A percentile compares a stretch with the other conserved stretches of the same genome.
phyloP scores from a whole-genome alignment of 352 stramenopile genomes.

The Plasmopara halstedii region DNA sequence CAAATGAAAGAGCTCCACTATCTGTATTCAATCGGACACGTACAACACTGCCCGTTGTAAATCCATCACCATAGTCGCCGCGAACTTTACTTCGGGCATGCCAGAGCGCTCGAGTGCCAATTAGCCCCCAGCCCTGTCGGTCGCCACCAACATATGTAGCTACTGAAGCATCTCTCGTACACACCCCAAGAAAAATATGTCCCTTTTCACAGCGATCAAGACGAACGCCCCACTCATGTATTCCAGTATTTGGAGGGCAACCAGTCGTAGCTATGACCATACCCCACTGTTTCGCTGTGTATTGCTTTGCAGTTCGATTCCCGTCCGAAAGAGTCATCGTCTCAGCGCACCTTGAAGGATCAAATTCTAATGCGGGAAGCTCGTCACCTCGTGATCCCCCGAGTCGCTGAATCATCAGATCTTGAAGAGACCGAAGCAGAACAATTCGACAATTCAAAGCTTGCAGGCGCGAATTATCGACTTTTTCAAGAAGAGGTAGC shows the following conservation, averaged over 20 bases:
- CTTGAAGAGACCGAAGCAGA: constrained; percentile 74
- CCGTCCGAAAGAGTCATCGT: constrained; percentile 83
- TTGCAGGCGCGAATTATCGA: constrained; percentile 7
- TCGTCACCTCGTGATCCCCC: constrained; percentile 65
- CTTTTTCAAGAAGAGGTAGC: constrained; percentile 52
- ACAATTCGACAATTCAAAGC: constrained; percentile 44
- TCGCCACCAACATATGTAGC: constrained; percentile 86
- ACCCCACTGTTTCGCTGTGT: constrained; percentile 87
- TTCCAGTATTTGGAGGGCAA: constrained; percentile 75
- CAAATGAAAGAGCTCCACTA: constrained; percentile 81
- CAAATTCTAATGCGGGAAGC: constrained; percentile 76
- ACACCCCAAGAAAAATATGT: constrained; percentile 87
- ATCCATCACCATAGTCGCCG: constrained; percentile 83
- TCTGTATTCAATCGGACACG: constrained; percentile 81
- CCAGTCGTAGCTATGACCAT: constrained; percentile 85
- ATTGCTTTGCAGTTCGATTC: constrained; percentile 82
- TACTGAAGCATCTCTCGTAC: constrained; percentile 76
- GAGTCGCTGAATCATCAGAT: constrained; percentile 79
- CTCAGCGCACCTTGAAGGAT: constrained; percentile 78
- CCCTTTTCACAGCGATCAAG: constrained; percentile 86
- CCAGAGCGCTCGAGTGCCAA: constrained; percentile 83
- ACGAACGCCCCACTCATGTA: constrained; percentile 83
- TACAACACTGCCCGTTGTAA: constrained; percentile 80
- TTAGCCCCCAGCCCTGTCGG: constrained; percentile 83
- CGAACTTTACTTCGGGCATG: constrained; percentile 86